Evolutionary conservation across 495 filamentous ascomycete genomes (phyloP), one percentile per base, ranked within the genome.

Genomic region (Cercophora newfieldiana): DNA sequence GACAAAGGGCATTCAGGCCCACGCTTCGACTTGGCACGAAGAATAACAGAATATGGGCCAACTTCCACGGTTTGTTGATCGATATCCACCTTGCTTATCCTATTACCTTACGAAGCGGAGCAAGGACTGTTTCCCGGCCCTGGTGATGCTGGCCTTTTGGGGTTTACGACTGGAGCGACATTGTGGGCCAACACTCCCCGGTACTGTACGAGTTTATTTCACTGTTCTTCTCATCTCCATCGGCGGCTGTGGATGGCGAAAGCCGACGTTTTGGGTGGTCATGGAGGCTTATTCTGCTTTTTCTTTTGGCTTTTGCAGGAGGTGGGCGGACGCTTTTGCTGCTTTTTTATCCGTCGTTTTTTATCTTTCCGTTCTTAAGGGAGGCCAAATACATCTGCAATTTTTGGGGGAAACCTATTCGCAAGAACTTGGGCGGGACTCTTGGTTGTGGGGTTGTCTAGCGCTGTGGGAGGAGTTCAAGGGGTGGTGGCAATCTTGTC

Each of bases 121-220:
- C 37, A 12, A n/a, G 30, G 30, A 44, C 37, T 56, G 28, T 19
- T 3, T 57, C 55, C n/a, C n/a, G n/a, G n/a, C n/a, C n/a, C n/a
- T n/a, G n/a, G n/a, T n/a, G n/a, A n/a, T 44, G 37, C 37, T 14
- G 2, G 37, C 37, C n/a, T 31, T 57, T 3, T 25, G 30, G 21
- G 28, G 55, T 7, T 30, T 19, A 30, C 26, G 25, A 56, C 25
- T 8, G 37, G 37, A 44, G 18, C 37, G 37, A 44, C 12, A 16
- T 44, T 44, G 37, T 53, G n/a, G 50, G n/a, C 24, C 24, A n/a
- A 24, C 10, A 26, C 26, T 19, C 54, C 54, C 54, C 54, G 28
- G 59, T 61, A 61, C 47, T 61, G 59, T 61, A 61, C 37, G 59
- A 61, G 37, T 61, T 61, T 61, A 61, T 49, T 61, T 18, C 49